Base-by-base conservation (phyloP, 768 basidiomycete genomes). In the Kondoa subrosea region DNA sequence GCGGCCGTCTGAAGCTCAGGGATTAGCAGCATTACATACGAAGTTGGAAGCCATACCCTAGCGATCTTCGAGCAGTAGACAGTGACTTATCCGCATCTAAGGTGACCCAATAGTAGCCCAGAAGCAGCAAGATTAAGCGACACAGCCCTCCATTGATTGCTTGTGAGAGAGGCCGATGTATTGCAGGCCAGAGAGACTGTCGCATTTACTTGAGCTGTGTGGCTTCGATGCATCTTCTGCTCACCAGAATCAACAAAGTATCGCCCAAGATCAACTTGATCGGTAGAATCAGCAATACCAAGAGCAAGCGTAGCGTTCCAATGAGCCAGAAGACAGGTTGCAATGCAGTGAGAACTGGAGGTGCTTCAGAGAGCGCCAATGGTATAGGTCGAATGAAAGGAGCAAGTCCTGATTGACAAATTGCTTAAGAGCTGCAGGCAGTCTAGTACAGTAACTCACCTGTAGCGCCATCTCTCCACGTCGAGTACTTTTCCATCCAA, bases 401-500 rank as follows among this genome's bases (percentile, higher is more conserved):
- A n/a, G 61, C 61, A 21, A 29, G 16, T 17, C 61, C 61, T 27
- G 30, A 14, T 3, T 3, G 8, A 50, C 40, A 50, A 8, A 8
- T 8, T 8, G 12, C 8, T 21, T 50, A 8, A 50, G 40, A 21
- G 8, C 40, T 50, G 40, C 21, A 8, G 12, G 40, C 12, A 50
- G 12, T 21, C 12, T 8, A 50, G 12, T 8, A 8, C 40, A 21
- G 40, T 50, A 21, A 21, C 40, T 50, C 40, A 50, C 40, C 40
- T 50, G 40, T 50, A 21, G 4, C 14, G 29, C 8, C 4, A 25
- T 59, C 58, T 59, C 25, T 59, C 30, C 58, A 25, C 14, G 17
- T 27, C 61, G 30, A 27, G n/a, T 31, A 63, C 61, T 63, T 63
- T 33, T 63, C 61, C 61, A 63, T 63, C 25, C 31, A 8, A 56